phyloP scores from a whole-genome alignment of 176 grass and related monocot genomes.

The Oryza glumipatula region DNA sequence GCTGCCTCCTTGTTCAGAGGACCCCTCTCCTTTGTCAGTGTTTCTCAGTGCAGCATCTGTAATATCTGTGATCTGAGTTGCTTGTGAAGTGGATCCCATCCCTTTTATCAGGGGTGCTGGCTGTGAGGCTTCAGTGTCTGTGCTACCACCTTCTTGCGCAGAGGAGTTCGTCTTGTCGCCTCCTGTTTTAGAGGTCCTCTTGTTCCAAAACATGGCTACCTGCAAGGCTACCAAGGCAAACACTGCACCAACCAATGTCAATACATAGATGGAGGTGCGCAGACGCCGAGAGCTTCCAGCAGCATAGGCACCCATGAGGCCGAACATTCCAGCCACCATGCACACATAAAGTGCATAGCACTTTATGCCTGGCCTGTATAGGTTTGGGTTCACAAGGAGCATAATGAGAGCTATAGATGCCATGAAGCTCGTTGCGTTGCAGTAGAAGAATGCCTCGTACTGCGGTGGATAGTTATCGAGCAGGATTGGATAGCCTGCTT shows the following conservation, averaged over 20 bases:
- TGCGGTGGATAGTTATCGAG: neutral
- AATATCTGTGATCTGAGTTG: neutral
- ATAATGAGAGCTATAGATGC: constrained; percentile 49
- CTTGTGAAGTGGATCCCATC: neutral
- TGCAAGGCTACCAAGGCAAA: constrained; percentile 20
- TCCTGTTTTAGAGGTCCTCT: too few relatives aligned
- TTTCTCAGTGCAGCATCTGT: neutral
- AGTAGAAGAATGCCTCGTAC: constrained; percentile 59
- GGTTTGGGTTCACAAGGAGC: constrained; percentile 47
- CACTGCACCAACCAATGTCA: constrained; percentile 27
- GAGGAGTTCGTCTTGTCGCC: neutral
- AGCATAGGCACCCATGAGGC: constrained; percentile 51
- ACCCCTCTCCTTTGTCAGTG: neutral
- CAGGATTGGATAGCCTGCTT: constrained; percentile 45
- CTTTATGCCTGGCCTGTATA: constrained; percentile 33
- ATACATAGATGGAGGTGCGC: constrained; percentile 46
- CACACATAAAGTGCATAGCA: constrained; percentile 46
- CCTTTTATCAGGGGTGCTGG: too few relatives aligned
- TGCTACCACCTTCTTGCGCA: neutral
- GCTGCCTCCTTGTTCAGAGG: neutral
- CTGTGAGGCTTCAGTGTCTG: neutral
- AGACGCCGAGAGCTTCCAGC: constrained; percentile 46
- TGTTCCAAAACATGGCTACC: constrained; percentile 9
- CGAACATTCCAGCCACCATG: constrained; percentile 40
- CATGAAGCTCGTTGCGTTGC: constrained; percentile 60